These are phyloP conservation scores for Calonectria fujianensis DNA, from an alignment of 2,329 filamentous ascomycete species.

Conservation along the genomic window DNA sequence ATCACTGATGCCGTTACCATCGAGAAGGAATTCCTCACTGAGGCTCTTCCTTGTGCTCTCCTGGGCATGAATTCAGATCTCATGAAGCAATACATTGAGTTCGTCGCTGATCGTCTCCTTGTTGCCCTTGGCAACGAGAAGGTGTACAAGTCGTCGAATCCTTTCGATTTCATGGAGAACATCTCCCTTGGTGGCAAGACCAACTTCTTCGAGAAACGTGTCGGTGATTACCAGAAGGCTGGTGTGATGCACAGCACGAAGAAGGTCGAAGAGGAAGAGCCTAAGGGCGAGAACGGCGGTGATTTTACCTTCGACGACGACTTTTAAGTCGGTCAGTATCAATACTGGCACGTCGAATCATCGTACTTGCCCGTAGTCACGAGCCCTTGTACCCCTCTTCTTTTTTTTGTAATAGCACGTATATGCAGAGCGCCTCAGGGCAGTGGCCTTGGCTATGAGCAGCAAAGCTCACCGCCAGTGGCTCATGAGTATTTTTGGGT, in stretches of 20 bases:
- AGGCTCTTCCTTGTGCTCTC: conserved; percentile 92
- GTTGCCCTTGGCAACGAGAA: conserved; percentile 95
- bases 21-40: conserved; percentile 98
- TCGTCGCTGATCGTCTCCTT: conserved; percentile 96
- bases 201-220: conserved; percentile 99
- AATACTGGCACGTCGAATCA: conserved; percentile 31
- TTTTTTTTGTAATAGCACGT: conserved; percentile 46
- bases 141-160: conserved; percentile 93
- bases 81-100: conserved; percentile 99
- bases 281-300: conserved; percentile 77
- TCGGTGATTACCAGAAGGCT: conserved; percentile 99
- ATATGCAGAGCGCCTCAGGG: conserved; percentile 52
- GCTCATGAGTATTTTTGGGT: conserved; percentile 45
- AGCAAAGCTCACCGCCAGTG: conserved; percentile 32
- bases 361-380: conserved; percentile 32
- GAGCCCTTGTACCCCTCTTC: conserved; percentile 52
- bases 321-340: conserved; percentile 78
- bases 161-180: conserved; percentile 99
- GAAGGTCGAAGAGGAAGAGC: conserved; percentile 74
- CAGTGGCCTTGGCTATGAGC: conserved; percentile 45
- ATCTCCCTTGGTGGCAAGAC: conserved; percentile 99
- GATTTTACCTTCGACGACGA: conserved; percentile 98
- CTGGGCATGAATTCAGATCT: conserved; percentile 98
- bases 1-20: conserved; percentile 96
- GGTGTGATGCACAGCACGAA: conserved; percentile 97